Conservation (phyloP, 306 rosid species). For the cucumber (Cucumis sativus) region Cucumber_9930_V3 NC_026655.2:27103001-27103500, state of each 20-base stretch:
- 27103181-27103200: conserved; percentile 43
- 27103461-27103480: too few relatives aligned
- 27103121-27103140: background rate
- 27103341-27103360: background rate
- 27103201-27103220: conserved; percentile 56
- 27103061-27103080: conserved; percentile 57
- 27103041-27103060: conserved; percentile 48
- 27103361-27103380: background rate
- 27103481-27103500: too few relatives aligned
- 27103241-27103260: conserved; percentile 31
- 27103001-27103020: conserved; percentile 58
- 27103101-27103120: conserved; percentile 9
- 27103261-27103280: background rate
- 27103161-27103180: conserved; percentile 25
- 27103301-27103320: background rate
- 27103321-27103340: background rate
- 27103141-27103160: background rate
- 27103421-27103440: too few relatives aligned
- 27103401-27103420: background rate
- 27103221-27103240: conserved; percentile 44
- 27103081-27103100: conserved; percentile 78
- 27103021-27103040: conserved; percentile 46
- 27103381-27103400: background rate
- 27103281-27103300: conserved; percentile 29
- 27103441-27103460: too few relatives aligned